Base-by-base conservation (phyloP, 176 grass and related monocot genomes). In the Themeda triandra region DNA sequence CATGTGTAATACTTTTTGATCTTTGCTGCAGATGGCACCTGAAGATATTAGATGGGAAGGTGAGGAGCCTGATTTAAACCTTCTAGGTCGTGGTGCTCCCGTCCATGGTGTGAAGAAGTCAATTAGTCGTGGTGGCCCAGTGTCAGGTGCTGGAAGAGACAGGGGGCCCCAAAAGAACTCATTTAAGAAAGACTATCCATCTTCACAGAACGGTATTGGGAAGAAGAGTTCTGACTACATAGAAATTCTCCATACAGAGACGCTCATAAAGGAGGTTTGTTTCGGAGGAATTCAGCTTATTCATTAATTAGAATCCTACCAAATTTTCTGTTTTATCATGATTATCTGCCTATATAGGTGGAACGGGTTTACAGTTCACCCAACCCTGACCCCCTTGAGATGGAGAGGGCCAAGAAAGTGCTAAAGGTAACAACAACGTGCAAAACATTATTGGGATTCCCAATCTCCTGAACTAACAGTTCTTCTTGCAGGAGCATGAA, bases 361-460 rank as follows among this genome's bases (percentile, higher is more conserved):
- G 93, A 95, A 76, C 81, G 80, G 48, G 80, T 95, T 86, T 84
- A 90, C 5, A 49, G 15, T 18, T 18, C 15, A 18, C 15, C 46
- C 15, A 49, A 49, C 15, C 46, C 46, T 41, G 90, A 95, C 69
- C 86, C 88, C 8, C 64, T 75, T 30, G 93, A 95, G 80, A 76
- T 92, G 37, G 93, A 95, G 54, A 95, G 86, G 67, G 93, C 93
- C 7, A 95, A 92, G 88, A 95, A 95, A 90, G 70, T 85, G 80
- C 49, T 95, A 5, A 90, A 92, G 91, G 93, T 95, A 95, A 65
- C 58, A 69, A 69, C 58, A 40, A 53, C 46, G 18, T 66, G 45
- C 63, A 42, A 63, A 27, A 40, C 36, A 53, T 79, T 87, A 78
- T 85, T 36, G 31, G 60, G 15, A 10, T 93, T 36, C 15, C 35